Base-by-base conservation (phyloP, 371 early-diverging fungal genomes). In the Batrachochytrium dendrobatidis region DNA sequence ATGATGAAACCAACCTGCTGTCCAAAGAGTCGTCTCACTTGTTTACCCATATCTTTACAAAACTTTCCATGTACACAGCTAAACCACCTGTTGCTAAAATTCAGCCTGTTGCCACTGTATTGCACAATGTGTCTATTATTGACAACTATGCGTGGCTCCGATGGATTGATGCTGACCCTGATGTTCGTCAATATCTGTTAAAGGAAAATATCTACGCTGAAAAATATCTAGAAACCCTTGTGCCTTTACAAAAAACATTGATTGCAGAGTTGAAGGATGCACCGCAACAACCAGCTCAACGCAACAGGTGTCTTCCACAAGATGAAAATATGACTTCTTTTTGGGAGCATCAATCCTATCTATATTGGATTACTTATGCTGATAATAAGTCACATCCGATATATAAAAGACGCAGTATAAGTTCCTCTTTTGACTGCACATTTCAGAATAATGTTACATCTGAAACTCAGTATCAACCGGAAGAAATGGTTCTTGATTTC, bases 141-240 rank as follows among this genome's bases (percentile, higher is more conserved):
- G 80, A 80, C 62, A 51, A 77, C 46, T 80, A 74, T 57, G 60
- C 43, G 10, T 80, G 75, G 75, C 66, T 80, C 54, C 64, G 70
- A 31, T 31, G 70, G 30, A 48, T 69, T 32, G 63, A 66, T n/a
- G 29, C 53, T 8, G 73, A 74, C 35, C 67, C 72, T 3, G 76
- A 72, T 30, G 75, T 76, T 2, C 17, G 52, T 25, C 35, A 50
- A 1, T 77, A 80, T 51, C 72, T 80, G 32, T 45, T 56, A 0
- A 62, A 55, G 3, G 80, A 80, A 56, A 68, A 66, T 4, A 51
- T 60, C 1, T 80, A 72, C 58, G 65, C 74, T 15, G 56, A 67
- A 24, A 1, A 22, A 20, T 28, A 53, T 33, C 24, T 71, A 18
- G 29, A 18, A 7, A 34, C n/a, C 0, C 8, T 32, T 17, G 18